Evolutionary conservation across 768 basidiomycete genomes (phyloP), one percentile per base, ranked within the genome.

Genomic region (Leccinum truebloodii): DNA sequence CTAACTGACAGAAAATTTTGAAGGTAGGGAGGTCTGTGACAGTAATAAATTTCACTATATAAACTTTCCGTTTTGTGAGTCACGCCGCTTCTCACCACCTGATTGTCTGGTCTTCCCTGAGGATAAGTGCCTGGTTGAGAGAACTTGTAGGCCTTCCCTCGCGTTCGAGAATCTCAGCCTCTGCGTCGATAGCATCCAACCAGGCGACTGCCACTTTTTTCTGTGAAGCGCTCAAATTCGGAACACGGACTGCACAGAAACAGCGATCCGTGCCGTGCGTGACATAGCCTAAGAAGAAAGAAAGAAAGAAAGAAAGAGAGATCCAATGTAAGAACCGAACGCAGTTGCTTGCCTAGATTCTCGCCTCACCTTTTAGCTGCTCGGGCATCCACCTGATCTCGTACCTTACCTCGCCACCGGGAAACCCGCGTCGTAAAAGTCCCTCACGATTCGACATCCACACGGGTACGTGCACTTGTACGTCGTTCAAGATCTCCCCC

Each of bases 301-400:
- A n/a, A 24, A 24, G 9, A 30, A 49, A 8, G 24, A 44, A 14
- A 14, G 13, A 37, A 22, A 4, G 7, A 39, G 37, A 16, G 37
- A 37, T 37, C 37, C 12, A 44, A 1, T 12, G 20, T 44, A 12
- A 35, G 49, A 35, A 28, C 22, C 9, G 26, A 30, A 52, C n/a
- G 3, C 39, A 49, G 34, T 22, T n/a, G 37, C 44, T 1, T 10
- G 26, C 2, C 22, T 6, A 5, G 1, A 4, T 44, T 32, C 4
- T 18, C 5, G 16, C 2, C 58, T 64, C 67, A 85, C 89, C 88
- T 66, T 80, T 72, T 2, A 80, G 76, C 8, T 86, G 81, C 67
- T 86, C 84, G 0, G 89, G 87, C 0, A 84, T 83, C 87, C 87
- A 90, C 32, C 82, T 76, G 55, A 92, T 87, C 64, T 81, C 76